Evolutionary conservation across 208 protist genomes (phyloP).

Genomic region (Leishmania major): DNA sequence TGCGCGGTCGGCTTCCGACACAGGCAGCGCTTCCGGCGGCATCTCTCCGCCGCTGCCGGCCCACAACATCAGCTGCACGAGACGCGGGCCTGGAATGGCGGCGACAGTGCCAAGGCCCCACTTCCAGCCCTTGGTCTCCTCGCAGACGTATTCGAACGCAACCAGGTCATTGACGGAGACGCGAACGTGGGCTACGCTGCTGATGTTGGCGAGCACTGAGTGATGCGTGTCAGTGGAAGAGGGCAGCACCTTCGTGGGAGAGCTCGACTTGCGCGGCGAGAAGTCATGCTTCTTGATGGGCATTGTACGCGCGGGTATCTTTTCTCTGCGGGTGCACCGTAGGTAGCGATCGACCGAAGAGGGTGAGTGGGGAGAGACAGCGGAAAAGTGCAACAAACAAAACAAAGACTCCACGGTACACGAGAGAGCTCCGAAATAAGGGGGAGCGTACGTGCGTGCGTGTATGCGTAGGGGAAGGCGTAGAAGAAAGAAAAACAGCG

Average conservation of each 20-base stretch:
- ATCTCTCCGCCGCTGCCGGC: conserved; percentile 19
- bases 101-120: conserved; percentile 59
- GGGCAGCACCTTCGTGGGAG: not conserved
- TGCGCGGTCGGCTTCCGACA: conserved; percentile 17
- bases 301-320: not conserved
- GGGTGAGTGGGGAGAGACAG: not conserved
- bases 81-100: conserved; percentile 37
- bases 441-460: too few species aligned
- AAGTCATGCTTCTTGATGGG: not conserved
- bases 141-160: conserved; percentile 53
- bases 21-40: conserved; percentile 14
- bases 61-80: conserved; percentile 56
- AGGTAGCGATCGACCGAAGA: not conserved
- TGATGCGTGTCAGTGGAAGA: conserved; percentile 1
- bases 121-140: conserved; percentile 28
- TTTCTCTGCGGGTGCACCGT: not conserved
- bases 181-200: conserved; percentile 21
- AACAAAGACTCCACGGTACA: not conserved
- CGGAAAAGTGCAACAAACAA: not conserved
- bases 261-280: not conserved
- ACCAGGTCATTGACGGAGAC: conserved; percentile 52
- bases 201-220: conserved; percentile 10
- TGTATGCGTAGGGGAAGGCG: not conserved
- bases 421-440: not conserved
- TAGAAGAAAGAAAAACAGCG: not conserved